Evolutionary conservation across 192 early-diverging fungal genomes (phyloP), one percentile per base, ranked within the genome.

Genomic region (Jimgerdemannia flammicorona): DNA sequence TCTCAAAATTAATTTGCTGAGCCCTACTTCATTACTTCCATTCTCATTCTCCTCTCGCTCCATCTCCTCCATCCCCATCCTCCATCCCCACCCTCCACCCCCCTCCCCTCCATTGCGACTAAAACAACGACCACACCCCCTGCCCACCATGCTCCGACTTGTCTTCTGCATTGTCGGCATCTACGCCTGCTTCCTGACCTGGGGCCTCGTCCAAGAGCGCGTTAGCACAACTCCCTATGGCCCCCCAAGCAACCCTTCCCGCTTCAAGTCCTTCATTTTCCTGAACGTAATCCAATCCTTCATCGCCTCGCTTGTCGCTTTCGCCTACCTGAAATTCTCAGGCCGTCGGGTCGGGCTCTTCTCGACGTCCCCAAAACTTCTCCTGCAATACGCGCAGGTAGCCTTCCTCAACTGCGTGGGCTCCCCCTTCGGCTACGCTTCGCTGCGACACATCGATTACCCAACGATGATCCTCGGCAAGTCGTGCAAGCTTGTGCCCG

Each of bases 391-490:
- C 75, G 77, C 92, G 42, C 92, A 93, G 71, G 89, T 96, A 17
- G 88, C 96, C 8, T 74, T 97, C 11, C 79, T 95, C 66, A 87
- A 83, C 71, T 93, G 92, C 20, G 79, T 88, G 6, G 95, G 92
- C 6, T 91, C 95, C 4, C 95, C 92, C 4, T 98, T 99, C 79
- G 96, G 96, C 4, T 99, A 98, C 86, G 93, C 92, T 42, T 88
- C 96, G 44, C 83, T 99, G 64, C 90, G 91, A 59, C 94, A 98
- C 79, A 95, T 99, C 74, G 96, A 99, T 84, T 99, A 98, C 81
- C 97, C 96, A 41, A 98, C 98, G 9, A 90, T 98, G 89, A 97
- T 98, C 63, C 84, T 99, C 40, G 96, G 96, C 44, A 97, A 98
- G 79, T 96, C 96, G 40, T 97, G 96, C 85, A 98, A 98, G 77